phyloP scores from a whole-genome alignment of 2,329 filamentous ascomycete species.

The Fusarium torulosum region DNA sequence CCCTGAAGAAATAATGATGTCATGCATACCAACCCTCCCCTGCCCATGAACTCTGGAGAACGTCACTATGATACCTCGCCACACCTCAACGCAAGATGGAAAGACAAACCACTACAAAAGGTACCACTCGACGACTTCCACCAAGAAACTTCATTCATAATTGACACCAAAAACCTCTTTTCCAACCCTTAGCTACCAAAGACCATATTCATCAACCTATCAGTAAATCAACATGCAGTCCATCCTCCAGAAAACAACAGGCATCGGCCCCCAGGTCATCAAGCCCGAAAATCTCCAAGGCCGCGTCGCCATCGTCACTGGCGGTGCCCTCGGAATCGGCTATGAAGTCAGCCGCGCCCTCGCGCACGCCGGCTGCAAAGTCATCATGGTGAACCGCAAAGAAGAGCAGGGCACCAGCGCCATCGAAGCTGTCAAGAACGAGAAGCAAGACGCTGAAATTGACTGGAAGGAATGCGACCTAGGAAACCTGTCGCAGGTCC shows the following conservation, averaged over 20 bases:
- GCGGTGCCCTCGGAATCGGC: conserved; percentile 56
- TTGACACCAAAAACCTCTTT: background rate
- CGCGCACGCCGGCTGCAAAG: conserved; percentile 51
- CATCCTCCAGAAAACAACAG: conserved; percentile 50
- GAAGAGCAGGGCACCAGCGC: conserved; percentile 50
- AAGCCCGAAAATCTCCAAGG: conserved; percentile 53
- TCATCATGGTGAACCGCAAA: conserved; percentile 55
- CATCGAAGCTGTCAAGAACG: conserved; percentile 47
- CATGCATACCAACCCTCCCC: background rate
- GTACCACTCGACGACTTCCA: background rate
- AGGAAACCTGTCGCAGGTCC: conserved; percentile 32
- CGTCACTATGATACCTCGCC: conserved; percentile 22
- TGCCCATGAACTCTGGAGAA: background rate
- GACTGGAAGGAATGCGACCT: conserved; percentile 58
- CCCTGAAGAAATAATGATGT: conserved; percentile 19
- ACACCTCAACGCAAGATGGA: background rate
- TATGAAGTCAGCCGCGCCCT: conserved; percentile 54
- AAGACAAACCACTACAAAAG: background rate
- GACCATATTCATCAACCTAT: background rate
- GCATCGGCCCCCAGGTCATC: conserved; percentile 52
- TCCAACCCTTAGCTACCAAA: background rate
- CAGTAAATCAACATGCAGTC: conserved; percentile 54
- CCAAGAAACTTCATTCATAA: background rate
- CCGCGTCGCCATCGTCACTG: conserved; percentile 55
- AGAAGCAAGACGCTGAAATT: conserved; percentile 48